A percentile compares a stretch with the other conserved stretches of the same genome.
Evolutionary conservation across 1,139 yeast genomes (phyloP).

Genomic region (Pichia sp.): DNA sequence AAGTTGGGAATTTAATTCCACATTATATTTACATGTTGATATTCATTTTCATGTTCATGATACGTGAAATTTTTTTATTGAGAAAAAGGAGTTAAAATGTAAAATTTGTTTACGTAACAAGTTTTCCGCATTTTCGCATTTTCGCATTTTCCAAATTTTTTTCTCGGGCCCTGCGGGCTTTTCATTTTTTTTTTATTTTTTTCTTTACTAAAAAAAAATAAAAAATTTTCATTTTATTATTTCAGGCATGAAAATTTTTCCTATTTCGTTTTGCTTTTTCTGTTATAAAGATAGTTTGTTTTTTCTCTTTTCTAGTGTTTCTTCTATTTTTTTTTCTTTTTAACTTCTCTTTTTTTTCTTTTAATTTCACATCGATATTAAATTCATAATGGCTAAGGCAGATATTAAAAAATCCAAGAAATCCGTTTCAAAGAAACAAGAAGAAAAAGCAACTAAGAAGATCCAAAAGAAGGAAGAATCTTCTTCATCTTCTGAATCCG

Average conservation of each 20-base stretch:
- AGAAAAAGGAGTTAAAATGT: too few species aligned
- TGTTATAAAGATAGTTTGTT: not conserved
- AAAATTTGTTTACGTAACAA: too few species aligned
- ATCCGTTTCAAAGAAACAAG: slow-evolving; percentile 28
- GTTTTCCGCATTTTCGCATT: too few species aligned
- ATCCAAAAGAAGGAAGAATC: slow-evolving; percentile 20
- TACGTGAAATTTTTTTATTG: too few species aligned
- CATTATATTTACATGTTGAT: too few species aligned
- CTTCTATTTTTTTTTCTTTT: too few species aligned
- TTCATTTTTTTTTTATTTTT: too few species aligned
- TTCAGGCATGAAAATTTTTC: not conserved
- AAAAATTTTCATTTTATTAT: not conserved
- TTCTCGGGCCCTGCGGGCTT: too few species aligned
- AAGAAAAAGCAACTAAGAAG: slow-evolving; percentile 20
- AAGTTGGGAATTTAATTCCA: not conserved
- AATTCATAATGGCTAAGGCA: slow-evolving; percentile 28
- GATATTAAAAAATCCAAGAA: slow-evolving; percentile 28
- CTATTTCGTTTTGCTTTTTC: slow-evolving; percentile 2
- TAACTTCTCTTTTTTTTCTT: not conserved
- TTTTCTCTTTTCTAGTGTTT: not conserved
- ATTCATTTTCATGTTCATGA: too few species aligned
- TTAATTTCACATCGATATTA: not conserved
- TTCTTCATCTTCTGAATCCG: slow-evolving; percentile 29
- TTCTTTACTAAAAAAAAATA: too few species aligned
- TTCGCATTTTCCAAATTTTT: too few species aligned